Evolutionary conservation across 179 eudicot genomes (phyloP).

Genomic region (Sideroxylon spinosum): DNA sequence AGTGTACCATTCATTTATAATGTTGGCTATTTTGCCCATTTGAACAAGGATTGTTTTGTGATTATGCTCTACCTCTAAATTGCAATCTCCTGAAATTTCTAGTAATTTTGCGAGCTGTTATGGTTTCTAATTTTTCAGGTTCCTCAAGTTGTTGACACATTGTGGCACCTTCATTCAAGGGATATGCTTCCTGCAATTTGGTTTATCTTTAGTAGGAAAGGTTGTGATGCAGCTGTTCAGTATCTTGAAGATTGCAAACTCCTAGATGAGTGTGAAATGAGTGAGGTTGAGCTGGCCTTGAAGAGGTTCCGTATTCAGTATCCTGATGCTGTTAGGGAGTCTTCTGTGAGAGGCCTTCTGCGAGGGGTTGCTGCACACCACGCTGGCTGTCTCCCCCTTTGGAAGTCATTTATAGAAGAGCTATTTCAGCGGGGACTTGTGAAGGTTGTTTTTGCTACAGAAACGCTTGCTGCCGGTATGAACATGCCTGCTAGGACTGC

Average conservation of each 20-base stretch:
- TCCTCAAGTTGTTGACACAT: conserved; percentile 88
- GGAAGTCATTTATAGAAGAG: conserved; percentile 96
- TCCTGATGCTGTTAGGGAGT: conserved; percentile 96
- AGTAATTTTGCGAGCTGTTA: not conserved
- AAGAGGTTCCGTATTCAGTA: conserved; percentile 73
- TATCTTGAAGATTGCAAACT: conserved; percentile 75
- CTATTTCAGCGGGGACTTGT: conserved; percentile 86
- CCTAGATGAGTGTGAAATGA: conserved; percentile 82
- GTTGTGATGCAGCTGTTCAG: conserved; percentile 98
- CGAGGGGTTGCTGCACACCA: conserved; percentile 96
- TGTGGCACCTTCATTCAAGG: conserved; percentile 68
- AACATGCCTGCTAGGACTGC: conserved; percentile 99
- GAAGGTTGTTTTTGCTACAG: conserved; percentile 97
- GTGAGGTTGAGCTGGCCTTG: conserved; percentile 84
- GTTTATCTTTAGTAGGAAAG: conserved; percentile 98
- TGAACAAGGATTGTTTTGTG: not conserved
- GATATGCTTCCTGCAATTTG: conserved; percentile 97
- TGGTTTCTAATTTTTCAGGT: conserved; percentile 43
- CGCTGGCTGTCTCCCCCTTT: conserved; percentile 96
- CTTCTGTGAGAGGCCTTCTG: conserved; percentile 75
- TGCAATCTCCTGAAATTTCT: conserved; percentile 10
- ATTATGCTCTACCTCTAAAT: conserved; percentile 11
- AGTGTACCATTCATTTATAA: conserved; percentile 11
- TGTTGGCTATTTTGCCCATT: conserved; percentile 6
- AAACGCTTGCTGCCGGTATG: conserved; percentile 98